Evolutionary conservation across 2,329 filamentous ascomycete species (phyloP).

Genomic region (Aspergillus ruber): DNA sequence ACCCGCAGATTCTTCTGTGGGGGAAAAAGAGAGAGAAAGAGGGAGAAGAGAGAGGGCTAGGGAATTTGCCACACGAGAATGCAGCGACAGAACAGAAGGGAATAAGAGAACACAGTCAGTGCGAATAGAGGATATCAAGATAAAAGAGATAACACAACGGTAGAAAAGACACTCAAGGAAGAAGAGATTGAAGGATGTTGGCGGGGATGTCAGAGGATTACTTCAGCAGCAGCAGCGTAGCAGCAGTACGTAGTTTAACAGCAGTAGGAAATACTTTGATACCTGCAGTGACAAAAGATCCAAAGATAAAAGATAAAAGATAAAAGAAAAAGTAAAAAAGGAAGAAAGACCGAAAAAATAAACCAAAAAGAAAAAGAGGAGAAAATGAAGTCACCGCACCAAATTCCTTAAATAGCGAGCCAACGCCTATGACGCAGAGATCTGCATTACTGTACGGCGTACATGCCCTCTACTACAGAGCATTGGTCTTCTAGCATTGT

Average conservation of each 20-base stretch:
- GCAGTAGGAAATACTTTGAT: not conserved
- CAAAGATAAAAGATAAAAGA: constrained; percentile 1
- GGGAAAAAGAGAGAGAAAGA: too few species aligned
- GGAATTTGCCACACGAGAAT: too few species aligned
- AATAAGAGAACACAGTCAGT: not conserved
- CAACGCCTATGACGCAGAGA: constrained; percentile 6
- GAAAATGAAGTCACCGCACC: not conserved
- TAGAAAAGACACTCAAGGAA: not conserved
- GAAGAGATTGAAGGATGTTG: not conserved
- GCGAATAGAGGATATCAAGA: not conserved
- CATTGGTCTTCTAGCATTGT: too few species aligned
- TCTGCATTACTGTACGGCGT: constrained; percentile 2
- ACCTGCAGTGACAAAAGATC: not conserved
- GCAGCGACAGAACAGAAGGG: not conserved
- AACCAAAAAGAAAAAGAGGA: constrained; percentile 3
- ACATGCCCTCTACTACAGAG: not conserved
- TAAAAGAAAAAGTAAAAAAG: constrained; percentile 2
- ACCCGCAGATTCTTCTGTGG: too few species aligned
- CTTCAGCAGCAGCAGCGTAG: not conserved
- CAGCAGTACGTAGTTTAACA: too few species aligned
- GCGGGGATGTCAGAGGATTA: not conserved
- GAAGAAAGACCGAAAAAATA: constrained; percentile 3
- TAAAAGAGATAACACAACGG: not conserved
- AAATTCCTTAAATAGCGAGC: constrained; percentile 1
- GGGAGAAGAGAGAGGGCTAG: too few species aligned